Base-by-base conservation (phyloP, 2,329 filamentous ascomycete species). In the Aspergillus sp. region DNA sequence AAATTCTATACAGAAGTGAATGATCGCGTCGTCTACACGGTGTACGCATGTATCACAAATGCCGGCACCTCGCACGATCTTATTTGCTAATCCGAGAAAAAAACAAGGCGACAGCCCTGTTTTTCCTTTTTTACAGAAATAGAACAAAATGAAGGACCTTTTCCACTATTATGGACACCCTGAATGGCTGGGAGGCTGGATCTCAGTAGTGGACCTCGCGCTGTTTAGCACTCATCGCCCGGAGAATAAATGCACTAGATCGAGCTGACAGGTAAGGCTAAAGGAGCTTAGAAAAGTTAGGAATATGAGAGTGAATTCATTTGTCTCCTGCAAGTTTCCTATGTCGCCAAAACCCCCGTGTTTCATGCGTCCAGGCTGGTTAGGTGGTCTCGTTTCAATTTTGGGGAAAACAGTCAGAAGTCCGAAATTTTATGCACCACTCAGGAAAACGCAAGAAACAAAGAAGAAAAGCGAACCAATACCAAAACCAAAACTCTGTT, bases 211-310 rank as follows among this genome's bases (percentile, higher is more conserved):
- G 60, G 60, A 59, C 47, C 59, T 57, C 48, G 53, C 17, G 39
- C 55, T 54, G 55, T 49, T 54, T 56, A 49, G 58, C 51, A 54
- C 61, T 54, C 55, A 60, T 51, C 50, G 53, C 31, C 44, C 61
- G 60, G 60, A 62, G 60, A 58, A 61, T 55, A 57, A 56, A 44
- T 45, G 55, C 43, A 43, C 57, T 56, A 47, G 55, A 60, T 60
- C 56, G 19, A 27, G 19, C 25, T 62, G 60, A 61, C 60, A 62
- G 46, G 50, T 53, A 51, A 14, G 33, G 52, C 33, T 27, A 44
- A 41, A 31, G 27, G 27, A 11, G 27, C n/a, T 14, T 3, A 12
- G n/a, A 25, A 43, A 31, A 47, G 45, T 31, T 31, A 31, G 27
- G 35, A 37, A 33, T 45, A 55, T 55, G 44, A 50, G 33, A 53